phyloP scores from a whole-genome alignment of 371 early-diverging fungal genomes.

The Syncephalis fuscata region DNA sequence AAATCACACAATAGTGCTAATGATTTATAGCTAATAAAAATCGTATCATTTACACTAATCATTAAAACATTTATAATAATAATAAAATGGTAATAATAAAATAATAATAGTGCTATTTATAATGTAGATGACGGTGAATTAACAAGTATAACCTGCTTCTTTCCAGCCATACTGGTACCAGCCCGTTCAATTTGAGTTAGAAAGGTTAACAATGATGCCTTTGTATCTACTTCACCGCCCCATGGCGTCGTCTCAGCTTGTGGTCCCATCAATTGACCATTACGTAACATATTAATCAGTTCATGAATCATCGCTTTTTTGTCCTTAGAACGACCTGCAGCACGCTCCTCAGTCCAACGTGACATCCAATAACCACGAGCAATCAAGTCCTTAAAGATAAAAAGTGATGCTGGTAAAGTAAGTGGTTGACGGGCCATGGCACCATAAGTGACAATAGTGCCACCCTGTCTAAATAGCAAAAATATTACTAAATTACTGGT shows the following conservation, averaged over 20 bases:
- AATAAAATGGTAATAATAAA: too few species aligned
- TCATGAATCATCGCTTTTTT: constrained; percentile 42
- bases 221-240: constrained; percentile 5
- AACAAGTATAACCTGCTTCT: too few species aligned
- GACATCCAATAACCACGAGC: constrained; percentile 87
- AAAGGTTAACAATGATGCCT: too few species aligned
- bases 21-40: too few species aligned
- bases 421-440: constrained; percentile 84
- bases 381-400: constrained; percentile 72
- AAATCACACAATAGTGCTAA: too few species aligned
- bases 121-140: too few species aligned
- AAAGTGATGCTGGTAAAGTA: constrained; percentile 56
- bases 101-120: too few species aligned
- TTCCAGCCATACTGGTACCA: too few species aligned
- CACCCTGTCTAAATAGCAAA: constrained; percentile 20
- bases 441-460: constrained; percentile 58
- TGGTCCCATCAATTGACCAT: constrained; percentile 30
- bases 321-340: constrained; percentile 12
- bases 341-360: constrained; percentile 47
- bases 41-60: too few species aligned
- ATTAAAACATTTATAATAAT: too few species aligned
- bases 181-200: too few species aligned
- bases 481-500: too few species aligned
- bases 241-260: constrained; percentile 23
- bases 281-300: constrained; percentile 29